Evolutionary conservation across 2,329 filamentous ascomycete genomes (phyloP).

Genomic region (Claviceps sp.): DNA sequence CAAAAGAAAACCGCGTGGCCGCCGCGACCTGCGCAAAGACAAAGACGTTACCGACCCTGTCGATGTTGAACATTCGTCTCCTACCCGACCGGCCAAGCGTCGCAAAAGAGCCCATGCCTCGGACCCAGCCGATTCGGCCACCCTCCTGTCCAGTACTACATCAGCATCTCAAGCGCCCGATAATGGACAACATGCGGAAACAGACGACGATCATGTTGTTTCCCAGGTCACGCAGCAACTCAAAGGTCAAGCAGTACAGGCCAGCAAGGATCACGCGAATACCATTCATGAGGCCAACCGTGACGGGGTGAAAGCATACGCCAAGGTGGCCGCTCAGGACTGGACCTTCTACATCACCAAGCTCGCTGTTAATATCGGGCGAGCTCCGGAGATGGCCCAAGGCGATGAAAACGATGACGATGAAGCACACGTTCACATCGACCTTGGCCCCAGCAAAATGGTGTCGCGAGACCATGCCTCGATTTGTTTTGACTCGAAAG

Average conservation of each 20-base stretch:
- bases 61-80: conserved; percentile 41
- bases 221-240: conserved; percentile 42
- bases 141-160: conserved; percentile 8
- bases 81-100: conserved; percentile 48
- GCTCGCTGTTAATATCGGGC: conserved; percentile 62
- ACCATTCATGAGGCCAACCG: conserved; percentile 47
- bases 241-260: conserved; percentile 37
- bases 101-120: conserved; percentile 38
- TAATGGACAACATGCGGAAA: conserved; percentile 23
- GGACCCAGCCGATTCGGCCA: conserved; percentile 5
- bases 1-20: conserved; percentile 23
- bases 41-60: conserved; percentile 18
- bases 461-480: conserved; percentile 65
- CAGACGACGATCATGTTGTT: conserved; percentile 42
- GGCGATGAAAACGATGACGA: conserved; percentile 28
- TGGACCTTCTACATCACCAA: conserved; percentile 78
- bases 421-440: conserved; percentile 59
- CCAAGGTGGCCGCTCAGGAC: conserved; percentile 67
- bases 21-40: conserved; percentile 26
- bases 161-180: conserved; percentile 21
- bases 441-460: conserved; percentile 73
- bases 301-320: conserved; percentile 58
- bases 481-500: conserved; percentile 56
- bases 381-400: conserved; percentile 41
- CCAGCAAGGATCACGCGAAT: conserved; percentile 49